Percentiles rank a stretch among this genome's conserved stretches.
These are phyloP conservation scores for Buxus sempervirens DNA, from an alignment of 164 flowering plant species.

Conservation along the genomic window DNA sequence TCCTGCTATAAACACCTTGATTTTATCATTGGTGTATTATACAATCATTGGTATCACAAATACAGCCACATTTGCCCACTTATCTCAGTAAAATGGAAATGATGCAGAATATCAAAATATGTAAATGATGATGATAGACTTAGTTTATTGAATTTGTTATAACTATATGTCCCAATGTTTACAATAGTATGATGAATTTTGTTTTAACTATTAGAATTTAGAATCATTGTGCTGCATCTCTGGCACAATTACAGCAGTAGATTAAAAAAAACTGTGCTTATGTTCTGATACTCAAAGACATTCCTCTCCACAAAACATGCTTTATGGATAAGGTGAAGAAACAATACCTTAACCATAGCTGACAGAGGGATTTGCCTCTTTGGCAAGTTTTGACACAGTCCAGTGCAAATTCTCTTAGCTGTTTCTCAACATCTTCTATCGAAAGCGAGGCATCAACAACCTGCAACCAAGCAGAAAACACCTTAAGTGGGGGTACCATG, in stretches of 20 bases:
- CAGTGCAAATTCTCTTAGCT: constrained; percentile 43
- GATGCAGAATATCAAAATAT: not conserved
- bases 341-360: constrained; percentile 46
- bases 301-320: not conserved
- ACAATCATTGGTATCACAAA: too few relatives aligned
- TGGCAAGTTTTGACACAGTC: constrained; percentile 47
- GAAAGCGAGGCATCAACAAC: constrained; percentile 62
- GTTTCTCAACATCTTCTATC: constrained; percentile 65
- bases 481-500: not conserved
- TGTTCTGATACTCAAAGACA: not conserved
- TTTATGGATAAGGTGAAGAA: not conserved
- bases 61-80: too few relatives aligned
- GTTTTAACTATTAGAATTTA: too few relatives aligned
- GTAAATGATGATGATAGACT: not conserved
- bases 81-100: not conserved
- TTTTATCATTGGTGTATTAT: too few relatives aligned
- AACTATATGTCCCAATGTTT: not conserved
- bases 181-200: not conserved
- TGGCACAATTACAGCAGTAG: not conserved
- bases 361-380: constrained; percentile 51
- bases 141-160: not conserved
- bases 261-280: too few relatives aligned
- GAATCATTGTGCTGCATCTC: not conserved
- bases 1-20: too few relatives aligned
- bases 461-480: constrained; percentile 32